A percentile compares a stretch with the other conserved stretches of the same genome.
Evolutionary conservation across 805 yeast species (phyloP).

Genomic region (Teunomyces kruisii): DNA sequence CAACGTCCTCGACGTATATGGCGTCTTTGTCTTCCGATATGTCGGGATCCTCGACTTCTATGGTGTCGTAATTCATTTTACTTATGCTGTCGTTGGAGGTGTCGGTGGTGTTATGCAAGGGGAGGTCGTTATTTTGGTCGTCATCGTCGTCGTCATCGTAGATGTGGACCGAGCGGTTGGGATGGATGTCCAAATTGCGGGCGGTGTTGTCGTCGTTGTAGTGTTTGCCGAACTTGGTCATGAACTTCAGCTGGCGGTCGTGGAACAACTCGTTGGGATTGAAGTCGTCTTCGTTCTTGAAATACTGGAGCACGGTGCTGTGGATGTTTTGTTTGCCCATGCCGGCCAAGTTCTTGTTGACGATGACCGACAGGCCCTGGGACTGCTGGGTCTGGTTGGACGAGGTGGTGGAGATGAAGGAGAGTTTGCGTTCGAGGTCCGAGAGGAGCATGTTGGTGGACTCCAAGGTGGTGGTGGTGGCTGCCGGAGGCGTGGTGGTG

Average conservation of each 20-base stretch:
- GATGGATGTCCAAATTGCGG: conserved; percentile 1
- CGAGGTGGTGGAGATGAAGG: conserved; percentile 28
- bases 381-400: conserved; percentile 26
- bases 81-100: conserved; percentile 8
- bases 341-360: conserved; percentile 16
- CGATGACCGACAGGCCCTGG: conserved; percentile 15
- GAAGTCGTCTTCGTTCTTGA: conserved; percentile 19
- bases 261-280: conserved; percentile 36
- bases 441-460: conserved; percentile 27
- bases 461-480: conserved; percentile 14
- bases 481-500: background rate
- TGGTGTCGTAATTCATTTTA: conserved; percentile 8
- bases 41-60: conserved; percentile 8
- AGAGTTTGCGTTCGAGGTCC: conserved; percentile 36
- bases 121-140: conserved; percentile 7
- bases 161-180: conserved; percentile 10
- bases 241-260: conserved; percentile 32
- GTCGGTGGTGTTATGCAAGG: conserved; percentile 6
- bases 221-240: conserved; percentile 29
- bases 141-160: conserved; percentile 10
- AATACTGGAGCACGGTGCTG: conserved; percentile 35
- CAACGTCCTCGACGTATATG: background rate
- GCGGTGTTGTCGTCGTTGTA: conserved; percentile 18
- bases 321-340: conserved; percentile 28
- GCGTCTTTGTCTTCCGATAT: conserved; percentile 8